Evolutionary conservation across 2,329 filamentous ascomycete species (phyloP).

Genomic region (Domatiomyces catenatus): DNA sequence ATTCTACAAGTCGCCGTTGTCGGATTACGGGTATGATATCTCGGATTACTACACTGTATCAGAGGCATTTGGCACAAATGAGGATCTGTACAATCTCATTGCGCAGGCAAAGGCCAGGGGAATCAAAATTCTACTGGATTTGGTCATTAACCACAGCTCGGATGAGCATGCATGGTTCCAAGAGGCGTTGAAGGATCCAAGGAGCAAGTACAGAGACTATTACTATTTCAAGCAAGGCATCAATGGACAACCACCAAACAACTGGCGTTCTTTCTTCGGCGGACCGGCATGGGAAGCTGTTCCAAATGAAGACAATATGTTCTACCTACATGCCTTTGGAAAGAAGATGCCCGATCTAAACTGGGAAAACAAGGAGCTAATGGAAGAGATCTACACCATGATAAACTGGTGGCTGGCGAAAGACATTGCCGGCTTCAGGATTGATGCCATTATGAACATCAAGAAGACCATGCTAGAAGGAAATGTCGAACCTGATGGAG

Average conservation of each 20-base stretch:
- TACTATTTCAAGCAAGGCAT: constrained; percentile 48
- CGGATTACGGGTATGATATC: constrained; percentile 36
- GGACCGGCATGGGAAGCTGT: constrained; percentile 25
- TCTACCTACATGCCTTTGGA: constrained; percentile 57
- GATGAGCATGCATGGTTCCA: constrained; percentile 54
- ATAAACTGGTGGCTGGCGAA: constrained; percentile 60
- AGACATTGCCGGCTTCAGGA: constrained; percentile 52
- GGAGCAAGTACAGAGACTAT: constrained; percentile 40
- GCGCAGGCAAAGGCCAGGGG: constrained; percentile 40
- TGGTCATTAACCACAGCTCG: constrained; percentile 60
- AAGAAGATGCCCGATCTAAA: constrained; percentile 60
- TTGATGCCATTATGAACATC: constrained; percentile 51
- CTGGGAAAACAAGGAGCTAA: constrained; percentile 51
- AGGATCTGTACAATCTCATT: constrained; percentile 31
- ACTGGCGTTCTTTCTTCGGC: constrained; percentile 28
- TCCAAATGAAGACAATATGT: constrained; percentile 30
- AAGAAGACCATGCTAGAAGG: constrained; percentile 36
- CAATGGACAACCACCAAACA: constrained; percentile 44
- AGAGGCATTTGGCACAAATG: constrained; percentile 30
- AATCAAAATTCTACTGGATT: constrained; percentile 53
- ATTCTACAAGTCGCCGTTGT: constrained; percentile 36
- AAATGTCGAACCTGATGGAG: constrained; percentile 5
- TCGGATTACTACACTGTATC: constrained; percentile 28
- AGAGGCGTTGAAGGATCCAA: constrained; percentile 35
- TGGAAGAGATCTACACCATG: constrained; percentile 48